Evolutionary conservation across 805 yeast species (phyloP).

Genomic region (Isabelozyma heimii): DNA sequence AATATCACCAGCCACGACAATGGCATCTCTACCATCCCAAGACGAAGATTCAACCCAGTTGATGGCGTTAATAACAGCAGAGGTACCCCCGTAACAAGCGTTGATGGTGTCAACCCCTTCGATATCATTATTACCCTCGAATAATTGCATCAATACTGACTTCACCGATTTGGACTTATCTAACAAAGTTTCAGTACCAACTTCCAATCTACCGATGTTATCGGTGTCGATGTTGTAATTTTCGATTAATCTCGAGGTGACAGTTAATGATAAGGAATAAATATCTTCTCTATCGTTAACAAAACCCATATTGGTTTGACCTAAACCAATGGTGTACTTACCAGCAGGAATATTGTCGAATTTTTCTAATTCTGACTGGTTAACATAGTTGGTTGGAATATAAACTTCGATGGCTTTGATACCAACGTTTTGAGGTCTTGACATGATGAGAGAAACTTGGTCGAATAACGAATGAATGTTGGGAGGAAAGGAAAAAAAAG

Average conservation of each 20-base stretch:
- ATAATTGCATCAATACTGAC: constrained; percentile 91
- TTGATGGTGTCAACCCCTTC: constrained; percentile 96
- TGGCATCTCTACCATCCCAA: constrained; percentile 98
- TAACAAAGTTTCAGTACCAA: constrained; percentile 95
- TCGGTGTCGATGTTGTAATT: constrained; percentile 81
- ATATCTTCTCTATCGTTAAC: constrained; percentile 98
- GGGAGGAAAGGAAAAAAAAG: neutral
- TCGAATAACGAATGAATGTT: neutral
- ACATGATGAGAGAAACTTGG: constrained; percentile 9
- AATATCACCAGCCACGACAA: constrained; percentile 96
- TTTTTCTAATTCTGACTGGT: constrained; percentile 83
- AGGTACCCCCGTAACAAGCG: constrained; percentile 99
- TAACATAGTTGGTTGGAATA: constrained; percentile 69
- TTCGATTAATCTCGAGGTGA: constrained; percentile 66
- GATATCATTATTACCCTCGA: constrained; percentile 82
- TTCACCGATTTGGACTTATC: constrained; percentile 97
- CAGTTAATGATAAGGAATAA: constrained; percentile 93
- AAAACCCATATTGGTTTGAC: constrained; percentile 97
- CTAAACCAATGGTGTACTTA: constrained; percentile 96
- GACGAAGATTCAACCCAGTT: constrained; percentile 95
- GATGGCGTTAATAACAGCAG: constrained; percentile 87
- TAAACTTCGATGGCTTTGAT: constrained; percentile 95
- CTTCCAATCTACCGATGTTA: constrained; percentile 90
- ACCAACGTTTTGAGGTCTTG: constrained; percentile 68
- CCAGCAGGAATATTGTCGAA: constrained; percentile 87